Evolutionary conservation across 1,284 basidiomycete genomes (phyloP).

Genomic region (Apiotrichum domesticum): DNA sequence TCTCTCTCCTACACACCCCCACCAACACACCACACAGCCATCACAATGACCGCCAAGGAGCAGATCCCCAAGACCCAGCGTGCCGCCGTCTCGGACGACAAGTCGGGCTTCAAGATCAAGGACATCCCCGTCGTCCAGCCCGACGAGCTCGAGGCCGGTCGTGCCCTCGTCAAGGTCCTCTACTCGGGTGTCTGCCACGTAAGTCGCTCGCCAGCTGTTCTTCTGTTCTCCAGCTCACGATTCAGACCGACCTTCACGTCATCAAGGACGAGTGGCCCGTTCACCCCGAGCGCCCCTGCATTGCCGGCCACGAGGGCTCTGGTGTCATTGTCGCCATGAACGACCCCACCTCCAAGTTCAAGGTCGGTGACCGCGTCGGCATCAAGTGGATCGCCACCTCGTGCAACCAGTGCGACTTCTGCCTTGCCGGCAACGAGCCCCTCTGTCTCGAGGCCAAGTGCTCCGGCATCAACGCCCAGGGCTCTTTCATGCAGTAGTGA

Average conservation of each 20-base stretch:
- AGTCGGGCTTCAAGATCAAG: constrained; percentile 16
- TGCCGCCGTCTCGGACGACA: constrained; percentile 21
- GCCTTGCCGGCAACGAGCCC: constrained; percentile 61
- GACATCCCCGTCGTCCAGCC: constrained; percentile 21
- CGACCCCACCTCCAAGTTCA: constrained; percentile 54
- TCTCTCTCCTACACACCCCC: neutral
- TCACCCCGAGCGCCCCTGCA: constrained; percentile 60
- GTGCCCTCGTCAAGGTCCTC: constrained; percentile 33
- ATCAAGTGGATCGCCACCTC: constrained; percentile 74
- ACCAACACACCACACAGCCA: neutral
- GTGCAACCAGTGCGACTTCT: constrained; percentile 67
- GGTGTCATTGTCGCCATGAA: constrained; percentile 69
- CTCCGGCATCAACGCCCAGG: constrained; percentile 59
- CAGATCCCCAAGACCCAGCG: constrained; percentile 23
- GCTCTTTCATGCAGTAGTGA: constrained; percentile 28
- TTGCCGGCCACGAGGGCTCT: constrained; percentile 58
- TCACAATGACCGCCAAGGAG: constrained; percentile 15
- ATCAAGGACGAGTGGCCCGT: constrained; percentile 65
- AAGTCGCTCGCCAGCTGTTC: neutral
- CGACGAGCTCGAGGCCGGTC: constrained; percentile 21
- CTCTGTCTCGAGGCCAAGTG: constrained; percentile 57
- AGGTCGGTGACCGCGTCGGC: constrained; percentile 54
- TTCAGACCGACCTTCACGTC: constrained; percentile 75
- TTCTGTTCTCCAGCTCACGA: neutral
- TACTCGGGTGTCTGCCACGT: constrained; percentile 55